Evolutionary conservation across 768 basidiomycete genomes (phyloP).

Genomic region (Amyloporia xantha): DNA sequence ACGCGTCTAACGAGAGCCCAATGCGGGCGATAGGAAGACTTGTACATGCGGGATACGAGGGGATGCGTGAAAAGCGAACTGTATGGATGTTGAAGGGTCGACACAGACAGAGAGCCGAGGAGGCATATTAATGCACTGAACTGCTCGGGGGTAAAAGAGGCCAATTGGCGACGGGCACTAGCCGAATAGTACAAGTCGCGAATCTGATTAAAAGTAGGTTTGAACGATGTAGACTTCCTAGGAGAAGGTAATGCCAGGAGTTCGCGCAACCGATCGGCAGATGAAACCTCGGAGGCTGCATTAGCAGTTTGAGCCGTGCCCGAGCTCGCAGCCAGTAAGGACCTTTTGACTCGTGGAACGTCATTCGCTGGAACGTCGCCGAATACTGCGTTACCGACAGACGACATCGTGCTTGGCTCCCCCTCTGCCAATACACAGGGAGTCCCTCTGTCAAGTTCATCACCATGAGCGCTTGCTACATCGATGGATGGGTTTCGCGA

Average conservation of each 20-base stretch:
- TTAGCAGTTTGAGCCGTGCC: not conserved
- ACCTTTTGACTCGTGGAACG: no score
- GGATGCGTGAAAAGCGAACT: conserved; percentile 23
- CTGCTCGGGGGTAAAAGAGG: conserved; percentile 26
- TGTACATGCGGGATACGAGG: conserved; percentile 24
- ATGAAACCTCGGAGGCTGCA: conserved; percentile 2
- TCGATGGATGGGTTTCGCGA: no score
- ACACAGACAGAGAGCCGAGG: conserved; percentile 43
- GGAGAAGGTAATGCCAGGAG: no score
- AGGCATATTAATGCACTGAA: conserved; percentile 39
- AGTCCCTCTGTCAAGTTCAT: no score
- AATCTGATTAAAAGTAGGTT: conserved; percentile 29
- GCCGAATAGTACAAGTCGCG: conserved; percentile 30
- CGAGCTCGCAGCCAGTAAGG: not conserved
- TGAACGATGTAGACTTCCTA: no score
- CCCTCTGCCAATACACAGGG: no score
- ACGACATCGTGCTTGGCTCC: no score
- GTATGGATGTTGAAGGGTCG: conserved; percentile 17
- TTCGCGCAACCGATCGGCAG: conserved; percentile 8
- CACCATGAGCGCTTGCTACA: no score
- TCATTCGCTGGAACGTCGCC: no score
- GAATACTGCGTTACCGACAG: no score
- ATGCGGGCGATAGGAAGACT: conserved; percentile 24
- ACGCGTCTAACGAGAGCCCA: conserved; percentile 47
- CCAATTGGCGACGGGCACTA: not conserved